A percentile compares a stretch with the other conserved stretches of the same genome.
Evolutionary conservation across 148 eudicot genomes (phyloP).

Genomic region (Tetragonia tetragonoides): DNA sequence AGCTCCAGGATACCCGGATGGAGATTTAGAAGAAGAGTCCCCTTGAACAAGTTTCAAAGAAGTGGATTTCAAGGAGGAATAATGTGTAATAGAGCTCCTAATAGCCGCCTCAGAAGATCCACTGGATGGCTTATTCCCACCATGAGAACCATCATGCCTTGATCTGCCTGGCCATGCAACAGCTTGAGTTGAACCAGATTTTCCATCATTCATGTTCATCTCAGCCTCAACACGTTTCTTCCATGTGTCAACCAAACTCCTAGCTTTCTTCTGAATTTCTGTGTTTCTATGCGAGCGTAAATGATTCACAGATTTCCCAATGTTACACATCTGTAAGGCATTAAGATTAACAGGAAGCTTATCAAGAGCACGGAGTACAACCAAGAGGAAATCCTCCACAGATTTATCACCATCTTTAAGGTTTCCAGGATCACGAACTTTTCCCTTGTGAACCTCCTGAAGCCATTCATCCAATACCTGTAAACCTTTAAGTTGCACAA

Average conservation of each 20-base stretch:
- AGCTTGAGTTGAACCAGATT: slow-evolving; percentile 49
- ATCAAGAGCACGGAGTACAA: slow-evolving; percentile 82
- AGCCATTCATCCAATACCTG: slow-evolving; percentile 84
- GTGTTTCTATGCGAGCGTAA: slow-evolving; percentile 64
- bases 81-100: slow-evolving; percentile 37
- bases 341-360: slow-evolving; percentile 86
- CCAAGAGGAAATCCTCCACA: slow-evolving; percentile 78
- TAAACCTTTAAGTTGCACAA: slow-evolving; percentile 78
- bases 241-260: slow-evolving; percentile 88
- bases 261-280: slow-evolving; percentile 91
- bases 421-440: slow-evolving; percentile 51
- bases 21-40: slow-evolving; percentile 43
- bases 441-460: slow-evolving; percentile 79
- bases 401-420: slow-evolving; percentile 63
- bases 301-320: slow-evolving; percentile 88
- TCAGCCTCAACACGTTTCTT: slow-evolving; percentile 94
- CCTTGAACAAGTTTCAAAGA: slow-evolving; percentile 43
- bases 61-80: slow-evolving; percentile 44
- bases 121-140: slow-evolving; percentile 34
- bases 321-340: slow-evolving; percentile 68
- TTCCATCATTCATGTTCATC: slow-evolving; percentile 68
- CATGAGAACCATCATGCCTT: slow-evolving; percentile 52
- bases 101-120: slow-evolving; percentile 46
- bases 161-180: slow-evolving; percentile 59
- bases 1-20: slow-evolving; percentile 41